Conservation (phyloP, 345 rosid genomes). For the Populus ilicifolia region DNA sequence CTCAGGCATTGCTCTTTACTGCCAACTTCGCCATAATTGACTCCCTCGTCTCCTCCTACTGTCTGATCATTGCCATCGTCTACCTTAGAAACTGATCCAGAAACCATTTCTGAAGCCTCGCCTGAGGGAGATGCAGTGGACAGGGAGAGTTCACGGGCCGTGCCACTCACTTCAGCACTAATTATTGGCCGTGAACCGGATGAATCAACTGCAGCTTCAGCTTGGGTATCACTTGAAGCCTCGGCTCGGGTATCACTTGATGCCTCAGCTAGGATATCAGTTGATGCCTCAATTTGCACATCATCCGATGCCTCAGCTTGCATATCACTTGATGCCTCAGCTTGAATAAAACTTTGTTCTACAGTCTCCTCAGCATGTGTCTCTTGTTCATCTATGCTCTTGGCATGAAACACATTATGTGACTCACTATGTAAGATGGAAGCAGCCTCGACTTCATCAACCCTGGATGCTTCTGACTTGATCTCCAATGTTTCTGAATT, state of each 20-base stretch:
- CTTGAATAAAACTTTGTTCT: slow-evolving; percentile 31
- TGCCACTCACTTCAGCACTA: slow-evolving; percentile 30
- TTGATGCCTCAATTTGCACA: slow-evolving; percentile 9
- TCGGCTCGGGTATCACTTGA: slow-evolving; percentile 1
- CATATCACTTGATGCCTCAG: slow-evolving; percentile 24
- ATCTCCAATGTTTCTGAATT: slow-evolving; percentile 36
- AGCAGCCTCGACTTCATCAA: slow-evolving; percentile 30
- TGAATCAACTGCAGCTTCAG: slow-evolving; percentile 18
- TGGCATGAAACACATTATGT: slow-evolving; percentile 34
- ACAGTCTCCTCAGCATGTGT: slow-evolving; percentile 31
- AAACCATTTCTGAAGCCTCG: slow-evolving; percentile 41
- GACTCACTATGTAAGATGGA: slow-evolving; percentile 31
- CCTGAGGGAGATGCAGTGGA: slow-evolving; percentile 37
- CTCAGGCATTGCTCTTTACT: slow-evolving; percentile 39
- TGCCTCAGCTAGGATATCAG: slow-evolving; percentile 16
- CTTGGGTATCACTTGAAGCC: slow-evolving; percentile 10
- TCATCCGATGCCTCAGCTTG: slow-evolving; percentile 4
- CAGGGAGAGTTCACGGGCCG: slow-evolving; percentile 33
- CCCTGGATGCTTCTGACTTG: slow-evolving; percentile 35
- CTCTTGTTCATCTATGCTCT: slow-evolving; percentile 32
- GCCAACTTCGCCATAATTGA: slow-evolving; percentile 35
- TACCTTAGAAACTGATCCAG: slow-evolving; percentile 37
- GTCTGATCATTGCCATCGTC: slow-evolving; percentile 11
- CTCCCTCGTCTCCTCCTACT: slow-evolving; percentile 37
- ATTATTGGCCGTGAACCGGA: slow-evolving; percentile 32